These are phyloP conservation scores for Phialophora verrucosa DNA, from an alignment of 2,329 filamentous ascomycete genomes.

Conservation along the genomic window DNA sequence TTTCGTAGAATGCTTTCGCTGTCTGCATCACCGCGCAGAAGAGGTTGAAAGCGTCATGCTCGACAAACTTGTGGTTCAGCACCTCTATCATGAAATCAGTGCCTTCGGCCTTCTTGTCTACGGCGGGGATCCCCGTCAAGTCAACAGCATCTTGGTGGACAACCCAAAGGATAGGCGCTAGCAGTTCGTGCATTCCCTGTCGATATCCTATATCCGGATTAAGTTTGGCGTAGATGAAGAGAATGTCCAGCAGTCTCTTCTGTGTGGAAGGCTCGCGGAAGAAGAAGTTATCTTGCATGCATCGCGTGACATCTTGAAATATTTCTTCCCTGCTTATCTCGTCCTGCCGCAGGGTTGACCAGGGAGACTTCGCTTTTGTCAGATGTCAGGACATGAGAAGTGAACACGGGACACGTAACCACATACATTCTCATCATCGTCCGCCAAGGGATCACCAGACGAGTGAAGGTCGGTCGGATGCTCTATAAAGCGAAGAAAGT, in stretches of 20 bases:
- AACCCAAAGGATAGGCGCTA: conserved; percentile 87
- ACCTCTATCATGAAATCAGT: conserved; percentile 64
- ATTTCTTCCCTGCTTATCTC: conserved; percentile 87
- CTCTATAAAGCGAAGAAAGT: conserved; percentile 81
- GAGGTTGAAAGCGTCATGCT: conserved; percentile 87
- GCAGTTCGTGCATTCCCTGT: conserved; percentile 98
- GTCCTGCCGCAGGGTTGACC: conserved; percentile 84
- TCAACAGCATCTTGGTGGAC: conserved; percentile 81
- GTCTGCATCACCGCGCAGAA: conserved; percentile 88
- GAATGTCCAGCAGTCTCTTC: conserved; percentile 79
- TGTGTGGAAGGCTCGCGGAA: conserved; percentile 83
- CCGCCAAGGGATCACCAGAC: conserved; percentile 80
- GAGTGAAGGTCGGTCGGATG: conserved; percentile 81
- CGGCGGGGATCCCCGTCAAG: conserved; percentile 45
- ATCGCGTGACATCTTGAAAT: conserved; percentile 88
- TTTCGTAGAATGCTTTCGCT: conserved; percentile 85
- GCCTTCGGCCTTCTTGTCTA: conserved; percentile 49
- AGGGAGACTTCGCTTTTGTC: conserved; percentile 76
- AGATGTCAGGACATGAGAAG: conserved; percentile 43
- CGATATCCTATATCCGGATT: conserved; percentile 87
- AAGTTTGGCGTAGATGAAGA: conserved; percentile 94
- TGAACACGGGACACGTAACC: conserved; percentile 37
- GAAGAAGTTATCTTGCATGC: conserved; percentile 86
- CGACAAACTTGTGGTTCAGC: conserved; percentile 75
- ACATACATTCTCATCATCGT: conserved; percentile 72